Evolutionary conservation across 106 monocot genomes (phyloP).

Genomic region (Narthecium ossifragum): DNA sequence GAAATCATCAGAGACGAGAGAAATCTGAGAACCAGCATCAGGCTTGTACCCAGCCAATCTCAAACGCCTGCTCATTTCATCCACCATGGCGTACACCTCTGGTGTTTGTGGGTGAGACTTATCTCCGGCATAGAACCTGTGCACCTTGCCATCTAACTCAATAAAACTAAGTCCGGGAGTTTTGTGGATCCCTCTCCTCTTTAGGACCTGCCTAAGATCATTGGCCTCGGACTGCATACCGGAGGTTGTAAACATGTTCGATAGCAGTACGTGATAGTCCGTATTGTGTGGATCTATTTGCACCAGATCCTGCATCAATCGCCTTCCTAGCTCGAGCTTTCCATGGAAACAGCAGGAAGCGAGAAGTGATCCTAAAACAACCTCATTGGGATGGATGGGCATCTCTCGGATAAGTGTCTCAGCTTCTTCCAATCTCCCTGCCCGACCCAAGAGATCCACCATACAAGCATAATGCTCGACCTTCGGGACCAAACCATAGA

Average conservation of each 20-base stretch:
- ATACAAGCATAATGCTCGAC: slow-evolving; percentile 70
- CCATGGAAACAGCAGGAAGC: slow-evolving; percentile 54
- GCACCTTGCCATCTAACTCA: slow-evolving; percentile 37
- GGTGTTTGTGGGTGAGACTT: slow-evolving; percentile 38
- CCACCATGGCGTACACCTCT: slow-evolving; percentile 37
- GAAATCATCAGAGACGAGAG: slow-evolving; percentile 13
- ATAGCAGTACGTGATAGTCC: slow-evolving; percentile 41
- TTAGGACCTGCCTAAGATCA: slow-evolving; percentile 23
- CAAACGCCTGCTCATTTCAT: slow-evolving; percentile 38
- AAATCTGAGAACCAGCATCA: slow-evolving; percentile 10
- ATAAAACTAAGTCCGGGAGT: slow-evolving; percentile 59
- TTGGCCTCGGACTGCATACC: slow-evolving; percentile 35
- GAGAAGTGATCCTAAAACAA: slow-evolving; percentile 65
- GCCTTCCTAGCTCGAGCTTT: slow-evolving; percentile 26
- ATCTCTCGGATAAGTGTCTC: slow-evolving; percentile 44
- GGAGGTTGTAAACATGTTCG: slow-evolving; percentile 30
- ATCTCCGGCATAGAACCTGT: slow-evolving; percentile 51
- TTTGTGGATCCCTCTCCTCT: slow-evolving; percentile 26
- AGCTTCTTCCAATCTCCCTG: slow-evolving; percentile 52
- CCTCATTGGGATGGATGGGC: slow-evolving; percentile 55
- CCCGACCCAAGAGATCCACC: slow-evolving; percentile 68
- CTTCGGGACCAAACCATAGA: slow-evolving; percentile 34
- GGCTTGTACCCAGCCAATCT: slow-evolving; percentile 31
- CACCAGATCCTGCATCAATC: slow-evolving; percentile 34
- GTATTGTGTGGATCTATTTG: slow-evolving; percentile 19